Conservation (phyloP, 768 basidiomycete species). For the Amanita inopinata region DNA sequence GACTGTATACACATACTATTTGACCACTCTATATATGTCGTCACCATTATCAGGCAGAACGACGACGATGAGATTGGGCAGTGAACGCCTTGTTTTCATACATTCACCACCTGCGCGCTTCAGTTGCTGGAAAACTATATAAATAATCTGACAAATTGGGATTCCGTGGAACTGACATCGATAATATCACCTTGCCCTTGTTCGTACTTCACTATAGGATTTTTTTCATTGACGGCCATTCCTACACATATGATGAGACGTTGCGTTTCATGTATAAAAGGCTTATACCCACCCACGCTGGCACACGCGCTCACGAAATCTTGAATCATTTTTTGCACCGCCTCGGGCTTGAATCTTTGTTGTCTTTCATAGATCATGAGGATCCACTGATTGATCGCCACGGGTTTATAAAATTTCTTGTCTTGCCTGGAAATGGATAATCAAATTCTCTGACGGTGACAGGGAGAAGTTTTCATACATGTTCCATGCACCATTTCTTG, state of each 20-base stretch:
- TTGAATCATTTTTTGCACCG: conserved; percentile 38
- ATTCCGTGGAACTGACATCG: conserved; percentile 13
- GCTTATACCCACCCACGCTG: conserved; percentile 45
- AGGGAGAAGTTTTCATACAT: conserved; percentile 41
- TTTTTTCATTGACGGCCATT: conserved; percentile 37
- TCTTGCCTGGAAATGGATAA: conserved; percentile 48
- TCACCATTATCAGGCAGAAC: conserved; percentile 64
- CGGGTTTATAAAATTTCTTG: conserved; percentile 52
- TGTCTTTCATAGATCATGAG: conserved; percentile 54
- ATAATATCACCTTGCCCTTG: conserved; percentile 49
- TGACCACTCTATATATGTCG: conserved; percentile 68
- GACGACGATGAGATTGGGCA: conserved; percentile 54
- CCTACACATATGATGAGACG: conserved; percentile 36
- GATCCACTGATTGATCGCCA: conserved; percentile 46
- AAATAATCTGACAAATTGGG: background rate
- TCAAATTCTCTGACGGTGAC: conserved; percentile 17
- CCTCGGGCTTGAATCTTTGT: conserved; percentile 36
- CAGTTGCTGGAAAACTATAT: conserved; percentile 39
- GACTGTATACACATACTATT: conserved; percentile 47
- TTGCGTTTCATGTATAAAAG: conserved; percentile 27
- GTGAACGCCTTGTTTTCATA: conserved; percentile 23
- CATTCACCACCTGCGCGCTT: conserved; percentile 37
- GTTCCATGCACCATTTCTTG: conserved; percentile 67
- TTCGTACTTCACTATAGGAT: conserved; percentile 41
- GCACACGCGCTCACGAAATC: conserved; percentile 38